phyloP scores from a whole-genome alignment of 1,139 yeast species.

The Entelexis paramagnoliae region DNA sequence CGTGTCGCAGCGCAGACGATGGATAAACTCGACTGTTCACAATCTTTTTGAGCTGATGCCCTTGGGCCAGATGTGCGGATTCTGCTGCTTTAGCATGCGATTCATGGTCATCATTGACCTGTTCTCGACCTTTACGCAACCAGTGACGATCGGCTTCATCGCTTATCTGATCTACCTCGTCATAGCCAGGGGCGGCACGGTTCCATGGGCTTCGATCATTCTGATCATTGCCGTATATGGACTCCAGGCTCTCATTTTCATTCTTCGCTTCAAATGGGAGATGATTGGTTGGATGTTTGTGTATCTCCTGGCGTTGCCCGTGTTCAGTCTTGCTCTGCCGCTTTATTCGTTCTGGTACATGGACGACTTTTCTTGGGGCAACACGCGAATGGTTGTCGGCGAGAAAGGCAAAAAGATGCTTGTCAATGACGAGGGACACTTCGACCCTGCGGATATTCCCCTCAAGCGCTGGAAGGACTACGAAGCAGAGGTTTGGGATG shows the following conservation, averaged over 20 bases:
- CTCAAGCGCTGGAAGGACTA: slow-evolving; percentile 35
- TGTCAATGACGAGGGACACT: slow-evolving; percentile 34
- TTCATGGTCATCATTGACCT: slow-evolving; percentile 36
- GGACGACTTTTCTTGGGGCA: slow-evolving; percentile 41
- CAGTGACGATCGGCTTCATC: slow-evolving; percentile 36
- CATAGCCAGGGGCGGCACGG: slow-evolving; percentile 27
- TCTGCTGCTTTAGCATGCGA: slow-evolving; percentile 38
- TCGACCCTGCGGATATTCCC: slow-evolving; percentile 36
- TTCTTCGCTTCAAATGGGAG: slow-evolving; percentile 36
- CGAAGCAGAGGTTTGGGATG: slow-evolving; percentile 31
- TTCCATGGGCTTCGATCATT: slow-evolving; percentile 35
- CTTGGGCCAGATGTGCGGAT: slow-evolving; percentile 36
- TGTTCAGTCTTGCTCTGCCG: slow-evolving; percentile 35
- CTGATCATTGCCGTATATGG: slow-evolving; percentile 37
- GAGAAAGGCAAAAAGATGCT: slow-evolving; percentile 35
- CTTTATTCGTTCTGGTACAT: slow-evolving; percentile 38
- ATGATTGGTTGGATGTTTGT: slow-evolving; percentile 40
- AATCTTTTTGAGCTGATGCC: slow-evolving; percentile 36
- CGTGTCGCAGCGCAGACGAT: slow-evolving; percentile 38
- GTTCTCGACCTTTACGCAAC: slow-evolving; percentile 36
- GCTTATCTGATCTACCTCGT: slow-evolving; percentile 34
- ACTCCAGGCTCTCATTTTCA: slow-evolving; percentile 34
- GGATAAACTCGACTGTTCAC: slow-evolving; percentile 40
- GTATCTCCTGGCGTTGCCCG: slow-evolving; percentile 35
- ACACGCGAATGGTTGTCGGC: slow-evolving; percentile 37